Conservation (phyloP, 106 monocot species). For the Phalaenopsis aphrodite region DNA sequence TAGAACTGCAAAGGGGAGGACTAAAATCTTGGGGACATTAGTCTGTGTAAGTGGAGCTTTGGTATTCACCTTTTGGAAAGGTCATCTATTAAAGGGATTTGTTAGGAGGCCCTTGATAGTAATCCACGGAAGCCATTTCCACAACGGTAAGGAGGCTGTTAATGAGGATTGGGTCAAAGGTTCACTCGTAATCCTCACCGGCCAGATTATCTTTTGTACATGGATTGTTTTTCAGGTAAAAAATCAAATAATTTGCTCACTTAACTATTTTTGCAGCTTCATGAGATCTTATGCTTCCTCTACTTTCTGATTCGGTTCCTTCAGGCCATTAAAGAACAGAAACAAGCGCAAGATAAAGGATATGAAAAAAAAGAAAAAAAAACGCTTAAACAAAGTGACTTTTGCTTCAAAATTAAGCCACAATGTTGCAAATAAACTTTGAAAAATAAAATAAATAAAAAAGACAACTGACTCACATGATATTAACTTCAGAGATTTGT, state of each 20-base stretch:
- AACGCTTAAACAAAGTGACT: no score
- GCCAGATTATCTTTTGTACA: slow-evolving; percentile 27
- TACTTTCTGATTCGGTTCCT: no score
- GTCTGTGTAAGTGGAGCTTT: slow-evolving; percentile 36
- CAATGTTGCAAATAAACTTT: no score
- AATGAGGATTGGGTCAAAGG: slow-evolving; percentile 42
- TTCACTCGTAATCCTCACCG: slow-evolving; percentile 29
- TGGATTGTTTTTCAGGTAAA: slow-evolving; percentile 52
- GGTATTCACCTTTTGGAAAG: slow-evolving; percentile 44
- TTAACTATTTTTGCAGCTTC: no score
- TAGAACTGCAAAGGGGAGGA: slow-evolving; percentile 18
- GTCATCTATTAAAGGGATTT: slow-evolving; percentile 24
- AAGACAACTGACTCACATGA: no score
- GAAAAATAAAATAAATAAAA: no score
- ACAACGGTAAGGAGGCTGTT: background rate
- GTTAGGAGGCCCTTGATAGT: slow-evolving; percentile 23
- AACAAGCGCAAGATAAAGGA: no score
- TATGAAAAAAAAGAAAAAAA: no score
- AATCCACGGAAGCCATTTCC: slow-evolving; percentile 3
- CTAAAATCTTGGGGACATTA: slow-evolving; percentile 29
- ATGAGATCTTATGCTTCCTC: no score
- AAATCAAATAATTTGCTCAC: background rate
- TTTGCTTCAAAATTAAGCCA: no score
- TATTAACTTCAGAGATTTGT: background rate
- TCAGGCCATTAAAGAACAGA: no score